Conservation (phyloP, 2,329 filamentous ascomycete genomes). For the Gnomoniopsis smithogilvyi region DNA sequence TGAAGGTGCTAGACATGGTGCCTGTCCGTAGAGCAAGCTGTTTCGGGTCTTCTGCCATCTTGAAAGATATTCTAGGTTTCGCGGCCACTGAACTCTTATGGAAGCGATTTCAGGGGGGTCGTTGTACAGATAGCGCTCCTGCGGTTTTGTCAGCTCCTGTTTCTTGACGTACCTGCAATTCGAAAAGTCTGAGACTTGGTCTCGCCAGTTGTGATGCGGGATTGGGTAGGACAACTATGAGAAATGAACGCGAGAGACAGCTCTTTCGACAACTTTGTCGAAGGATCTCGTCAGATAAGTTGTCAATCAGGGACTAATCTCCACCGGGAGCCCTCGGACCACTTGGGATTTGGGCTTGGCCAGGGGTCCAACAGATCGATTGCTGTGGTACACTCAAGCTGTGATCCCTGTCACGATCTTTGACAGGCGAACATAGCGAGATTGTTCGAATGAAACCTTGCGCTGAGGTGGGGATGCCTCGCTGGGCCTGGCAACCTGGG, state of each 20-base stretch:
- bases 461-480: not conserved
- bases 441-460: not conserved
- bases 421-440: not conserved
- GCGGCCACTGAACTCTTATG: not conserved
- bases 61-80: not conserved
- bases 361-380: not conserved
- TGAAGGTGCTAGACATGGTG: slow-evolving; percentile 34
- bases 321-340: not conserved
- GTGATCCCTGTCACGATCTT: slow-evolving; percentile 8
- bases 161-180: slow-evolving; percentile 4
- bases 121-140: not conserved
- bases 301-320: not conserved
- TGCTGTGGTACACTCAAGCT: not conserved
- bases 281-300: not conserved
- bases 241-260: not conserved
- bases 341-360: not conserved
- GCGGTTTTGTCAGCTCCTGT: not conserved
- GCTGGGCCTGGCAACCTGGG: not conserved
- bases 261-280: not conserved
- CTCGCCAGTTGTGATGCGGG: not conserved
- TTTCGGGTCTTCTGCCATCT: slow-evolving; percentile 15
- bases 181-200: not conserved
- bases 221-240: not conserved
- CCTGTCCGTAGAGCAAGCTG: slow-evolving; percentile 21
- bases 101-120: not conserved